Evolutionary conservation across 495 filamentous ascomycete genomes (phyloP), one percentile per base, ranked within the genome.

Genomic region (Tuber calosporum): DNA sequence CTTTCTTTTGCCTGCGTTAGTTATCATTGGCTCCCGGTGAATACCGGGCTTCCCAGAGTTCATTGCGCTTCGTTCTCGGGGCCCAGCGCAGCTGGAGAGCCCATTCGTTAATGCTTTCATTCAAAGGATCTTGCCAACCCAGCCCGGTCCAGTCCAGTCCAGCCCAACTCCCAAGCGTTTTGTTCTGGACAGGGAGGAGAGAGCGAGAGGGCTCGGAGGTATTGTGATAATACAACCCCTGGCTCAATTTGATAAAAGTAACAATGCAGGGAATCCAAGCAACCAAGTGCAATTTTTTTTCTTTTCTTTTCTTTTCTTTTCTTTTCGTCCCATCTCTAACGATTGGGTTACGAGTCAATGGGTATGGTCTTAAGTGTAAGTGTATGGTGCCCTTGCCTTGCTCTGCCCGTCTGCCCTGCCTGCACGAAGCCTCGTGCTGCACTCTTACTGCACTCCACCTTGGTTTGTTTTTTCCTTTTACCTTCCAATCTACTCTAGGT

Each of bases 311-410:
- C 8, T 53, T 53, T 53, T 53, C 48, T 58, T 26, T 58, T 58
- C 48, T 13, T 58, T 58, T 58, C 48, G 13, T 58, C 48, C 48
- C 48, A 58, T 58, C 48, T 58, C 48, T 58, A 58, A 58, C n/a
- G 13, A 11, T 9, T 58, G 22, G n/a, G 22, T 26, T 58, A 2
- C 48, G 6, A 11, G n/a, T 53, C 45, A 9, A 53, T 26, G 22
- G 22, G 48, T 53, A 11, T n/a, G 17, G n/a, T n/a, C 48, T 26
- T 58, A 26, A 13, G 8, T 58, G 48, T n/a, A 58, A 58, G 8
- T 13, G 22, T 58, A 58, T 58, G 48, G 48, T n/a, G 48, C n/a
- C 48, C 48, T 58, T 58, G 48, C 48, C 48, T 58, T 4, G 2
- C 48, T 58, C 22, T 26, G 48, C n/a, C n/a, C 48, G n/a, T 26